Conservation (phyloP, 164 flowering plant genomes). For the Magnolia kwangsiensis region DNA sequence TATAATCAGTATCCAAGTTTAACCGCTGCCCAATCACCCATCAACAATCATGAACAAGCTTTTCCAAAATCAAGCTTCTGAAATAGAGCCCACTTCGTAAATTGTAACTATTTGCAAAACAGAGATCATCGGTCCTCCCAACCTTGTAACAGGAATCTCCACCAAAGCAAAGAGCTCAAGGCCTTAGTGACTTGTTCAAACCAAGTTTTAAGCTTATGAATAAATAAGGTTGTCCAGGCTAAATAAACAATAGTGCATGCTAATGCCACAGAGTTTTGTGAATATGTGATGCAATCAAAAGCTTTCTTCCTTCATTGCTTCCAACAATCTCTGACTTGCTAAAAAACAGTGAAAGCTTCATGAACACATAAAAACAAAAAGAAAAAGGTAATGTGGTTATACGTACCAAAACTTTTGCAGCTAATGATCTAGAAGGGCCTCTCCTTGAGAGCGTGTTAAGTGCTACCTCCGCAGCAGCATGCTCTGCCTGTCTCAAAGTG, state of each 20-base stretch:
- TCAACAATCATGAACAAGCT: background rate
- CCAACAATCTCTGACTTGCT: no score
- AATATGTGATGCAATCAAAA: background rate
- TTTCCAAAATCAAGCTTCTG: background rate
- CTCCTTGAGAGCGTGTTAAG: slow-evolving; percentile 43
- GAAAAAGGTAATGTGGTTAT: background rate
- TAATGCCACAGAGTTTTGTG: background rate
- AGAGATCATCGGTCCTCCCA: background rate
- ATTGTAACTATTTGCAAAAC: background rate
- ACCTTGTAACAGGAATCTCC: background rate
- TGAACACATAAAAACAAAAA: background rate
- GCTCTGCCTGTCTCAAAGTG: slow-evolving; percentile 62
- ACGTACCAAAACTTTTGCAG: slow-evolving; percentile 55
- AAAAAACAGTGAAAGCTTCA: background rate
- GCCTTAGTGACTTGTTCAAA: background rate
- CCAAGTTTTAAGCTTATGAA: background rate
- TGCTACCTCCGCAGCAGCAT: slow-evolving; percentile 66
- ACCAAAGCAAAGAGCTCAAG: background rate
- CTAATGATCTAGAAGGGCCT: slow-evolving; percentile 53
- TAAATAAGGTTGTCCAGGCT: background rate
- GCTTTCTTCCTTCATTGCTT: no score
- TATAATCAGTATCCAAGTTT: background rate
- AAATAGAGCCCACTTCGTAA: background rate
- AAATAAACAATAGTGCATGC: background rate
- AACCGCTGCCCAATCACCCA: background rate